A percentile compares a stretch with the other conserved stretches of the same genome.
Evolutionary conservation across 2,329 filamentous ascomycete genomes (phyloP).

Genomic region (Sporothrix pseudoabietina): DNA sequence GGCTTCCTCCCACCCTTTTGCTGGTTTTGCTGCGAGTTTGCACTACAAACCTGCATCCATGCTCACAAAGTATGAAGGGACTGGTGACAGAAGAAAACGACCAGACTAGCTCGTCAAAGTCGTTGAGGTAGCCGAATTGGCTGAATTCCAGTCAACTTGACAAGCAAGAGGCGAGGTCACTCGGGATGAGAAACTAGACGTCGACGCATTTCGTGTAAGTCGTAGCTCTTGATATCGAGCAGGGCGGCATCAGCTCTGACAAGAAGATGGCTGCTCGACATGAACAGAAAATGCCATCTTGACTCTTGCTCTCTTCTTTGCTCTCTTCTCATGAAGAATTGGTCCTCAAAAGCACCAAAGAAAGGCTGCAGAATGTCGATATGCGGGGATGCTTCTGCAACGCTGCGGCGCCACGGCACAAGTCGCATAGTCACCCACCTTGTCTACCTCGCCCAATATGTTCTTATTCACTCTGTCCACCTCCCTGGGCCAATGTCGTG

Average conservation of each 20-base stretch:
- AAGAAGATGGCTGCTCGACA: neutral
- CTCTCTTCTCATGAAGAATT: neutral
- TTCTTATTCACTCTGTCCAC: neutral
- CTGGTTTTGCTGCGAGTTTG: neutral
- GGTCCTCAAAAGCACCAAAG: neutral
- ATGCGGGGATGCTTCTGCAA: neutral
- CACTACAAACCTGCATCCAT: neutral
- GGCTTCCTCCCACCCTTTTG: conserved; percentile 17
- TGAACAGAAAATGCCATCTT: neutral
- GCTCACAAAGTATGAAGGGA: neutral
- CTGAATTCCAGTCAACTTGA: conserved; percentile 18
- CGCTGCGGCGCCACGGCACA: neutral
- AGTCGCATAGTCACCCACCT: neutral
- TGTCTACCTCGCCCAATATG: too few species aligned
- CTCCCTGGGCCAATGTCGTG: conserved; percentile 14
- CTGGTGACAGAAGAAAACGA: neutral
- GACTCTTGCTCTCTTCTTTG: too few species aligned
- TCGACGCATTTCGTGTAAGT: neutral
- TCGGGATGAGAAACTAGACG: neutral
- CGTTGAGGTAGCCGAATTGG: conserved; percentile 11
- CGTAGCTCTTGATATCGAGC: too few species aligned
- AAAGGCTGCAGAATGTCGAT: neutral
- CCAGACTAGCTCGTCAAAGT: neutral
- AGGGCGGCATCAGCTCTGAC: too few species aligned
- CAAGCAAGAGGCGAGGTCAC: neutral